Conservation (phyloP, 768 basidiomycete species). For the Rhodotorula paludigena region DNA sequence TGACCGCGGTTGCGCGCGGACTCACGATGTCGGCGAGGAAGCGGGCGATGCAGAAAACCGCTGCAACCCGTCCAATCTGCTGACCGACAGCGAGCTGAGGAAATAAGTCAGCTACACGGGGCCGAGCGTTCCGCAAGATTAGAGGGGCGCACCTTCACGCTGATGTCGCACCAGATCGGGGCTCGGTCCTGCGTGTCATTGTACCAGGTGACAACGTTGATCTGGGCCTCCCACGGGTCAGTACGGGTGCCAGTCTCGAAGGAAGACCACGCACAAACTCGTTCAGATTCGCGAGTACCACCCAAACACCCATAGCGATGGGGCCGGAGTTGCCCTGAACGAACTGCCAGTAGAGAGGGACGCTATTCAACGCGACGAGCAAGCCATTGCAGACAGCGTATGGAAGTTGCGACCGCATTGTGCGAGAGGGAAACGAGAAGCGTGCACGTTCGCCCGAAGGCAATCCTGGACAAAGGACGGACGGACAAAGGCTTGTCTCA, state of each 20-base stretch:
- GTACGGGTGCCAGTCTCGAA: not conserved
- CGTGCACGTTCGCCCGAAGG: not conserved
- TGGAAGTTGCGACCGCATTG: not conserved
- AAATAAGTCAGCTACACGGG: too few relatives aligned
- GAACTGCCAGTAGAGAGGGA: slow-evolving; percentile 31
- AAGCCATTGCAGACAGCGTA: slow-evolving; percentile 12
- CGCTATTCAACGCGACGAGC: slow-evolving; percentile 14
- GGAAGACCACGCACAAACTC: not conserved
- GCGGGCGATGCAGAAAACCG: slow-evolving; percentile 27
- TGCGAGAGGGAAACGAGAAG: not conserved
- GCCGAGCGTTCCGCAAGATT: not conserved
- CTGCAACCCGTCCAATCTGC: slow-evolving; percentile 14
- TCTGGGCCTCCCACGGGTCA: not conserved
- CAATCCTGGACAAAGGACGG: not conserved
- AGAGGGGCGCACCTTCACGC: slow-evolving; percentile 13
- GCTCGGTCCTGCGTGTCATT: slow-evolving; percentile 27
- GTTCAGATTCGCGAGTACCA: not conserved
- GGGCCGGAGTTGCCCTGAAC: slow-evolving; percentile 33
- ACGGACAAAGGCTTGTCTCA: not conserved
- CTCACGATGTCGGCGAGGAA: slow-evolving; percentile 35
- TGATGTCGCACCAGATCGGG: slow-evolving; percentile 32
- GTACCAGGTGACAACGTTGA: slow-evolving; percentile 24
- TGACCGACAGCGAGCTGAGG: slow-evolving; percentile 22
- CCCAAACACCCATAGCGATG: slow-evolving; percentile 30
- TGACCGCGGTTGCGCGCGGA: slow-evolving; percentile 19